A percentile compares a stretch with the other conserved stretches of the same genome.
Conservation (phyloP, 495 filamentous ascomycete species). For the Aspergillus egyptiacus region DNA sequence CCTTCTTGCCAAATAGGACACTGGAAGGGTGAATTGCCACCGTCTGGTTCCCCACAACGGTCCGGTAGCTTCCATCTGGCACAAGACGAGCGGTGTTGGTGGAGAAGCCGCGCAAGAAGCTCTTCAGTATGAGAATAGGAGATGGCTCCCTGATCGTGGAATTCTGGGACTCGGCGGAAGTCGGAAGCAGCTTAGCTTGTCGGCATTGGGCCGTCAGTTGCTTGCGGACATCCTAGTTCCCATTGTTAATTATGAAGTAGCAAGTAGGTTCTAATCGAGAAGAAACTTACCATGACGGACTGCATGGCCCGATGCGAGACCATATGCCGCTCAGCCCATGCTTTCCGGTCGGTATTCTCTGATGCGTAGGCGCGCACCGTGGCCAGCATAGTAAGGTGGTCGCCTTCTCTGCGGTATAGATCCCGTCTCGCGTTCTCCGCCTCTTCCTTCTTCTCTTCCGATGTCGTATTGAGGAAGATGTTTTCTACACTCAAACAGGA, state of each 20-base stretch:
- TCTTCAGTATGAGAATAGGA: slow-evolving; percentile 58
- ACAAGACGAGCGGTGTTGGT: slow-evolving; percentile 77
- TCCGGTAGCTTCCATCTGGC: slow-evolving; percentile 81
- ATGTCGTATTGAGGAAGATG: slow-evolving; percentile 72
- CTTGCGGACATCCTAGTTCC: slow-evolving; percentile 67
- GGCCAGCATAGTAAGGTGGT: slow-evolving; percentile 79
- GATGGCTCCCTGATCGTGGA: slow-evolving; percentile 25
- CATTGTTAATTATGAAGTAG: slow-evolving; percentile 1
- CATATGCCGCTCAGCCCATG: slow-evolving; percentile 72
- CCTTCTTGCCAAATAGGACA: slow-evolving; percentile 76
- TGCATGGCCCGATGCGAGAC: slow-evolving; percentile 81
- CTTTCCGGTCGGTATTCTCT: slow-evolving; percentile 65
- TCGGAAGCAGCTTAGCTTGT: slow-evolving; percentile 35
- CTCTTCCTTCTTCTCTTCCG: slow-evolving; percentile 75
- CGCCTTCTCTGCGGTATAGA: slow-evolving; percentile 75
- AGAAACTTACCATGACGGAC: slow-evolving; percentile 57
- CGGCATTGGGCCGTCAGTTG: slow-evolving; percentile 68
- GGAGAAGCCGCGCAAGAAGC: slow-evolving; percentile 75
- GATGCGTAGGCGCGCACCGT: slow-evolving; percentile 76
- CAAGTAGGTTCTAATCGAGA: not conserved
- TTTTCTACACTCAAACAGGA: slow-evolving; percentile 83
- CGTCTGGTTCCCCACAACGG: slow-evolving; percentile 72
- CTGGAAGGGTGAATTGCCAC: slow-evolving; percentile 89
- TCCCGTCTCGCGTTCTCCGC: slow-evolving; percentile 67
- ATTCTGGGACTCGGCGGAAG: slow-evolving; percentile 13